These are phyloP conservation scores for Microthyrium microscopicum DNA, from an alignment of 2,329 filamentous ascomycete species.

Conservation along the genomic window DNA sequence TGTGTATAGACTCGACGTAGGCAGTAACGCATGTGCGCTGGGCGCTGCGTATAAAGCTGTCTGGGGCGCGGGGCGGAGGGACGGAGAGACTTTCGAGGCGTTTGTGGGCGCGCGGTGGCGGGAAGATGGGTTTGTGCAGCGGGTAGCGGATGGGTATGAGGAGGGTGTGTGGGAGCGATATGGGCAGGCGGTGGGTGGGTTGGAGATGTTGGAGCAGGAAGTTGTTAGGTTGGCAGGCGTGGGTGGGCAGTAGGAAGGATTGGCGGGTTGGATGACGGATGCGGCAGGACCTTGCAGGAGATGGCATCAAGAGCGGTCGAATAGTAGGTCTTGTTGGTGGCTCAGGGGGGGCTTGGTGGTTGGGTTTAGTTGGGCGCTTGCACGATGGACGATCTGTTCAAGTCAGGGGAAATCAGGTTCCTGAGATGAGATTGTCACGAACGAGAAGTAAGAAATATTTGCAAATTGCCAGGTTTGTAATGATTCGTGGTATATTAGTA, in stretches of 20 bases:
- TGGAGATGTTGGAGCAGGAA: constrained; percentile 55
- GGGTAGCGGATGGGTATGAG: constrained; percentile 67
- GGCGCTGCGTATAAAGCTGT: constrained; percentile 93
- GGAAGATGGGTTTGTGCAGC: constrained; percentile 68
- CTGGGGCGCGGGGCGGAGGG: constrained; percentile 63
- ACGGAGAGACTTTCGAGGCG: constrained; percentile 66
- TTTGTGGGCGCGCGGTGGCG: constrained; percentile 72
- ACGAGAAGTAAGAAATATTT: no score
- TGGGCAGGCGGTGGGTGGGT: constrained; percentile 57
- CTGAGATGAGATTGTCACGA: no score
- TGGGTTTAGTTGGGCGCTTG: no score
- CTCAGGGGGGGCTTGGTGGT: no score
- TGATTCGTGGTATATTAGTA: no score
- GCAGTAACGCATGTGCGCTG: constrained; percentile 85
- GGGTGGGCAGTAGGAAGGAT: constrained; percentile 10
- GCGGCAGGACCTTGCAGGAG: no score
- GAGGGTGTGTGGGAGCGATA: constrained; percentile 61
- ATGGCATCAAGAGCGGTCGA: no score
- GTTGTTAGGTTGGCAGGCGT: constrained; percentile 34
- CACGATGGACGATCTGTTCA: no score
- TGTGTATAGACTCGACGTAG: constrained; percentile 84
- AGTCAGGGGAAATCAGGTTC: no score
- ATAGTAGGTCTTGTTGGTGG: no score
- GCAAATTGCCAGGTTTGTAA: no score
- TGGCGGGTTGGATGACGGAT: no score